Evolutionary conservation across 2,329 filamentous ascomycete genomes (phyloP).

Genomic region (Parascedosporium putredinis): DNA sequence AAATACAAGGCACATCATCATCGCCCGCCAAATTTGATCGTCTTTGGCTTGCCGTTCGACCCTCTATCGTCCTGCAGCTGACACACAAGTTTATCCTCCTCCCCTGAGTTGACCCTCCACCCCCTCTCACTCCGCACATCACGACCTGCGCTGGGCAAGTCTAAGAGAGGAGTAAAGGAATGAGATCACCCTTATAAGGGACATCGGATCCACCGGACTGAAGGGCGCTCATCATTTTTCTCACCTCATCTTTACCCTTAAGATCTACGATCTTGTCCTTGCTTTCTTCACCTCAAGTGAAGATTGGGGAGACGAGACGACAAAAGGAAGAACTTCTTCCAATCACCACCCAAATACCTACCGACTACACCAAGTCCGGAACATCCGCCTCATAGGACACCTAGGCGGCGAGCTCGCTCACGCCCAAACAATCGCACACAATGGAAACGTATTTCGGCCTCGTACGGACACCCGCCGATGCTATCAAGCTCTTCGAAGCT

Average conservation of each 20-base stretch:
- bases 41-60: too few species aligned
- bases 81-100: too few species aligned
- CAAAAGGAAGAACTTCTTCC: too few species aligned
- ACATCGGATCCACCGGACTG: not conserved
- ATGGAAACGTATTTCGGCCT: constrained; percentile 98
- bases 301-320: not conserved
- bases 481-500: constrained; percentile 97
- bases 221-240: not conserved
- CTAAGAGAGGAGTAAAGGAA: constrained; percentile 6
- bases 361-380: too few species aligned
- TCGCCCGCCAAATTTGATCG: not conserved
- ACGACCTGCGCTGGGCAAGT: not conserved
- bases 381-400: too few species aligned
- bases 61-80: too few species aligned
- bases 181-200: not conserved
- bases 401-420: not conserved
- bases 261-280: not conserved
- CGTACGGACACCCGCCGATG: constrained; percentile 90
- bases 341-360: too few species aligned
- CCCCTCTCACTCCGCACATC: not conserved
- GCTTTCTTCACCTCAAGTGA: not conserved
- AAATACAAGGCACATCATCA: not conserved
- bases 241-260: not conserved
- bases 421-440: not conserved
- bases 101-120: too few species aligned